Conservation (phyloP, 176 grass and related monocot species). For the Dendrocalamus sinicus region DNA sequence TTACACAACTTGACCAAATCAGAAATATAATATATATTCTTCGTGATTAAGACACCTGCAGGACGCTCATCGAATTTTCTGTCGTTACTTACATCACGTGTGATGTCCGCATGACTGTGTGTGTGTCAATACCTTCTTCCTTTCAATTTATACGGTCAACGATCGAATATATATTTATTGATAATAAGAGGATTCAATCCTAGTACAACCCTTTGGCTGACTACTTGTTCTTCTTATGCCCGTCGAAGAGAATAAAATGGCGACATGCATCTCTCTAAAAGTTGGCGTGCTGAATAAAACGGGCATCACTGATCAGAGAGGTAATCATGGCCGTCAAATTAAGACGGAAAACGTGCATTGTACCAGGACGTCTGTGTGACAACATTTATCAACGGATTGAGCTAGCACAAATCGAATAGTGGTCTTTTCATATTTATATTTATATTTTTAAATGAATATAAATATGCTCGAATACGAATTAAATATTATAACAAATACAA, state of each 20-base stretch:
- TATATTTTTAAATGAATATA: too few relatives aligned
- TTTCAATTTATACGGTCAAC: conserved; percentile 15
- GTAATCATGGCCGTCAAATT: not conserved
- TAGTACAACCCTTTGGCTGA: conserved; percentile 4
- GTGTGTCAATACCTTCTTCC: not conserved
- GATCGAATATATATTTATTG: conserved; percentile 38
- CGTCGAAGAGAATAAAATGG: conserved; percentile 38
- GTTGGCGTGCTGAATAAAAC: not conserved
- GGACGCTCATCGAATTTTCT: not conserved
- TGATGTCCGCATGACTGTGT: conserved; percentile 3
- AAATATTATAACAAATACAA: too few relatives aligned
- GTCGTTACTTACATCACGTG: not conserved
- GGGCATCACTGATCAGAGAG: not conserved
- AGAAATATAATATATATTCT: not conserved
- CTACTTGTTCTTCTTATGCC: conserved; percentile 1
- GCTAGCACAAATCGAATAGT: too few relatives aligned
- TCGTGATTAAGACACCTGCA: not conserved
- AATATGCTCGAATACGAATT: too few relatives aligned
- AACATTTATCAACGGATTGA: too few relatives aligned
- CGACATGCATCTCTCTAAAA: conserved; percentile 25
- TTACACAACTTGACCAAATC: not conserved
- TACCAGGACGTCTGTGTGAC: not conserved
- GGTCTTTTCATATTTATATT: too few relatives aligned
- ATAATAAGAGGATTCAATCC: conserved; percentile 15
- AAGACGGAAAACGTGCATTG: not conserved